A percentile compares a stretch with the other conserved stretches of the same genome.
Conservation (phyloP, 495 filamentous ascomycete genomes). For the Rhypophila decipiens region DNA sequence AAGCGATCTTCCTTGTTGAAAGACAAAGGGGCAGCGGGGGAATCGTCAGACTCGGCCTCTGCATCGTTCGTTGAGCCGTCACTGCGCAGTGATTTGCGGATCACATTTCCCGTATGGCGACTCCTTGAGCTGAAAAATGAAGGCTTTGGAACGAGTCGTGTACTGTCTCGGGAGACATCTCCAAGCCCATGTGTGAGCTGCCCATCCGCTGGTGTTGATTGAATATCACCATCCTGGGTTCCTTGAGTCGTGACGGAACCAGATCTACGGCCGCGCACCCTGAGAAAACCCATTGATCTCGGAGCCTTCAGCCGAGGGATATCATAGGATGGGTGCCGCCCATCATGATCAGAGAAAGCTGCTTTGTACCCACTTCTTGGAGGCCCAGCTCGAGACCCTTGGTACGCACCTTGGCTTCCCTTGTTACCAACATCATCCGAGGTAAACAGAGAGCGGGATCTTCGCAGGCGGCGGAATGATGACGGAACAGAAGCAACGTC, state of each 20-base stretch:
- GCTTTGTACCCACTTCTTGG: constrained; percentile 8
- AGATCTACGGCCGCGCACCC: constrained; percentile 25
- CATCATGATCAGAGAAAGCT: constrained; percentile 15
- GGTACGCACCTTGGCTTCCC: constrained; percentile 4
- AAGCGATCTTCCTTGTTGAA: constrained; percentile 30
- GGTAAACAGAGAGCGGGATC: constrained; percentile 66
- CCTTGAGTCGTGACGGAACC: constrained; percentile 26
- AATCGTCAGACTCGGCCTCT: constrained; percentile 12
- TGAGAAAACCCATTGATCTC: constrained; percentile 60
- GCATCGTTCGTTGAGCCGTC: constrained; percentile 31
- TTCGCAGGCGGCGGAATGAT: constrained; percentile 67
- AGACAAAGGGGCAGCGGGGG: constrained; percentile 6
- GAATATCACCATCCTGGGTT: constrained; percentile 25
- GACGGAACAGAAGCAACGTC: constrained; percentile 61
- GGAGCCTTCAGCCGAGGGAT: constrained; percentile 27
- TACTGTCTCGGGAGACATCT: neutral
- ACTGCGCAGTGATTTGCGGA: constrained; percentile 56
- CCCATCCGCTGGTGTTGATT: neutral
- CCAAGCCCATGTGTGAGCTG: neutral
- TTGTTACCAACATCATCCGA: constrained; percentile 31
- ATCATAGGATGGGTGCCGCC: neutral
- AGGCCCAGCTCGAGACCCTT: constrained; percentile 9
- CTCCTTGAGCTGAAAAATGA: constrained; percentile 40
- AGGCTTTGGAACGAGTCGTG: constrained; percentile 30
- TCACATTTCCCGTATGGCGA: constrained; percentile 38